These are phyloP conservation scores for Erysimum cheiri DNA, from an alignment of 441 rosid species.

Conservation along the genomic window DNA sequence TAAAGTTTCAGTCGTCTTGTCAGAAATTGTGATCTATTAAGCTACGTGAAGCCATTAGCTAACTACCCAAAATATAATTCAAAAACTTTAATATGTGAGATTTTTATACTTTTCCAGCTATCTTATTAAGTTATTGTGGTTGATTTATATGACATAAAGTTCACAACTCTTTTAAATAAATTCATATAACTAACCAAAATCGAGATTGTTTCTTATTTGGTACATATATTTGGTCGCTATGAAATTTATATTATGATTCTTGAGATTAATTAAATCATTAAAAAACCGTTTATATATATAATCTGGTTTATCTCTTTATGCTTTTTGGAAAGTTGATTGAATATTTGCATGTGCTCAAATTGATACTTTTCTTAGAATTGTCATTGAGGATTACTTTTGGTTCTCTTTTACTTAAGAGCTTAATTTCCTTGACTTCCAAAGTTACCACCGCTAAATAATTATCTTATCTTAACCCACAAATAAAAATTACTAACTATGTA, in stretches of 20 bases:
- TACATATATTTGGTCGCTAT: slow-evolving; percentile 9
- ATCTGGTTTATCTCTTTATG: slow-evolving; percentile 37
- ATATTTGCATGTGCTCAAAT: slow-evolving; percentile 46
- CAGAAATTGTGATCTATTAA: background rate
- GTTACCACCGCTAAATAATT: slow-evolving; percentile 26
- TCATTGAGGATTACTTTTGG: slow-evolving; percentile 42
- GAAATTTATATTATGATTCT: background rate
- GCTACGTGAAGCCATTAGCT: slow-evolving; percentile 23
- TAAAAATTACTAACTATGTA: slow-evolving; percentile 4
- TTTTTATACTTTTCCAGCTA: slow-evolving; percentile 7
- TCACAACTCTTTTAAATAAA: background rate
- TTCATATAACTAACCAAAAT: slow-evolving; percentile 5
- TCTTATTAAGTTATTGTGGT: background rate
- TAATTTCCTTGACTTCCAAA: slow-evolving; percentile 32
- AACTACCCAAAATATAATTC: slow-evolving; percentile 27
- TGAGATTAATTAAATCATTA: background rate
- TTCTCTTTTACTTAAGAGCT: slow-evolving; percentile 26
- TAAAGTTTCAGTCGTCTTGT: background rate
- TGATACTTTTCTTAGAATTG: slow-evolving; percentile 46
- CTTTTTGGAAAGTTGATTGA: slow-evolving; percentile 44
- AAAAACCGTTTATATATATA: slow-evolving; percentile 1
- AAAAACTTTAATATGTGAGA: slow-evolving; percentile 6
- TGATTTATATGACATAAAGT: slow-evolving; percentile 11
- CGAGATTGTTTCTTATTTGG: background rate
- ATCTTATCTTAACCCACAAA: slow-evolving; percentile 33